Evolutionary conservation across 805 yeast genomes (phyloP).

Genomic region (Kazachstania bromeliacearum): DNA sequence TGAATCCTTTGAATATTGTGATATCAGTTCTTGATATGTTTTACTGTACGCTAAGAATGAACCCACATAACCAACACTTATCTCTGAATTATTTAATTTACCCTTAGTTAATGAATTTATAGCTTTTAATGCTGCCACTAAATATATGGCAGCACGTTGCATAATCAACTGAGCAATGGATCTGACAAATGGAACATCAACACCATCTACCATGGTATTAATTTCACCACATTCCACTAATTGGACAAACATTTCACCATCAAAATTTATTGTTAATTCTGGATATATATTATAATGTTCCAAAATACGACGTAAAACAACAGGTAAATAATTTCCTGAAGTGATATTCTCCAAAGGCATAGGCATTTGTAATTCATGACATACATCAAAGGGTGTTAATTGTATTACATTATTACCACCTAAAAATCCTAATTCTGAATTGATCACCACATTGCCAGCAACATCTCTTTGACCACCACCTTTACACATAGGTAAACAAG

Average conservation of each 20-base stretch:
- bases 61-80: slow-evolving; percentile 23
- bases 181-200: slow-evolving; percentile 5
- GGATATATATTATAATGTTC: slow-evolving; percentile 8
- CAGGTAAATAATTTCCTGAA: slow-evolving; percentile 22
- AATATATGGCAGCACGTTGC: slow-evolving; percentile 19
- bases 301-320: slow-evolving; percentile 14
- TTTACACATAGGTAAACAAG: slow-evolving; percentile 12
- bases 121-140: slow-evolving; percentile 16
- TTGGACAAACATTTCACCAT: slow-evolving; percentile 17
- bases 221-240: slow-evolving; percentile 7
- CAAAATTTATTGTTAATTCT: slow-evolving; percentile 9
- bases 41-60: slow-evolving; percentile 18
- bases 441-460: slow-evolving; percentile 11
- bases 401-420: slow-evolving; percentile 12
- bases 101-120: slow-evolving; percentile 4
- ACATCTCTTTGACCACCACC: not conserved
- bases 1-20: slow-evolving; percentile 6
- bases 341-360: slow-evolving; percentile 27
- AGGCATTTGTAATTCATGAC: slow-evolving; percentile 1
- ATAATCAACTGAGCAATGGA: slow-evolving; percentile 12
- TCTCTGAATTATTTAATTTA: not conserved
- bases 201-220: slow-evolving; percentile 1
- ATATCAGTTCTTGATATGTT: slow-evolving; percentile 14
- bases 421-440: slow-evolving; percentile 24
- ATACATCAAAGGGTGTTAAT: slow-evolving; percentile 15